phyloP scores from a whole-genome alignment of 176 grass and related monocot species.

The Oryza glumipatula region DNA sequence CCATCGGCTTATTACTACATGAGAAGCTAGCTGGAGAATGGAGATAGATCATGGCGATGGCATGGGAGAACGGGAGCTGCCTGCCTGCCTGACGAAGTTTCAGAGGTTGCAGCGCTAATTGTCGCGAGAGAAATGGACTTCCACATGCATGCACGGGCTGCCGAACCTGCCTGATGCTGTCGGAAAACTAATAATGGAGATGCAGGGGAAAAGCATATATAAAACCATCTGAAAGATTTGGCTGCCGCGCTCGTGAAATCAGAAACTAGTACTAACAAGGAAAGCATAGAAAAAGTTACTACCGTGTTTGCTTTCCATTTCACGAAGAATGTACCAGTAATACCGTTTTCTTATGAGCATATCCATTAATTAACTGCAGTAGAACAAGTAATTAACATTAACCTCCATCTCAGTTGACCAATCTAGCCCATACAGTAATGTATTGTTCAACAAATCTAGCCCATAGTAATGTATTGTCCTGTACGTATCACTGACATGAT shows the following conservation, averaged over 20 bases:
- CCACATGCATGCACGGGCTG: slow-evolving; percentile 48
- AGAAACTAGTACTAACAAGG: neutral
- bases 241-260: neutral
- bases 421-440: neutral
- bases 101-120: slow-evolving; percentile 23
- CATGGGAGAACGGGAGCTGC: slow-evolving; percentile 24
- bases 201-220: neutral
- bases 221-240: neutral
- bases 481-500: neutral
- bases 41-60: neutral
- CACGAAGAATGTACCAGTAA: neutral
- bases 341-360: neutral
- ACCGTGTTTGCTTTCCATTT: neutral
- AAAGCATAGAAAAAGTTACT: neutral
- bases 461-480: neutral
- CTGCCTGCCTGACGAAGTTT: slow-evolving; percentile 11
- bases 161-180: slow-evolving; percentile 49
- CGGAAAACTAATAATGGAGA: slow-evolving; percentile 33
- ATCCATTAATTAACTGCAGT: neutral
- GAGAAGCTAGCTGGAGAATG: slow-evolving; percentile 23
- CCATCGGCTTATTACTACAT: neutral
- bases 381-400: neutral
- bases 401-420: neutral
- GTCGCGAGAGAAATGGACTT: slow-evolving; percentile 1
- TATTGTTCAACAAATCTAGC: neutral